These are phyloP conservation scores for Urostyla sp. DNA, from an alignment of 73 alveolate genomes.

Conservation along the genomic window DNA sequence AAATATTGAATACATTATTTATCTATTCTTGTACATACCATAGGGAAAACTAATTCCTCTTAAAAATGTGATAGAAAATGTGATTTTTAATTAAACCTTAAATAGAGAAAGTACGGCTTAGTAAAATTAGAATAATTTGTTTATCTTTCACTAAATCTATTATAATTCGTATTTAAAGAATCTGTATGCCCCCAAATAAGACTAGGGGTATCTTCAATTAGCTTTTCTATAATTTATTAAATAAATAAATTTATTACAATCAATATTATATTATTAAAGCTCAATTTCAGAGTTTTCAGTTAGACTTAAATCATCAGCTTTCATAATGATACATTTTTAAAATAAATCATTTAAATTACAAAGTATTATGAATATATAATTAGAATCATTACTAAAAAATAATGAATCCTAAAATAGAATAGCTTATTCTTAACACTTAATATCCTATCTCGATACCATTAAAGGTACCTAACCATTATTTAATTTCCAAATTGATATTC, in stretches of 20 bases:
- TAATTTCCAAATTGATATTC: slow-evolving; percentile 13
- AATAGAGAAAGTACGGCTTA: neutral
- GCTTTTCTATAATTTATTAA: neutral
- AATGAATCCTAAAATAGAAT: neutral
- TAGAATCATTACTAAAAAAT: slow-evolving; percentile 23
- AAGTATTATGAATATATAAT: slow-evolving; percentile 8
- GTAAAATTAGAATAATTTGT: slow-evolving; percentile 1
- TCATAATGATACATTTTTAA: neutral
- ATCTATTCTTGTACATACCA: too few relatives aligned
- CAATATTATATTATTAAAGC: neutral
- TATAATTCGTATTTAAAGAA: slow-evolving; percentile 12
- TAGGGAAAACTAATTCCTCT: too few relatives aligned
- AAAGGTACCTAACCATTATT: slow-evolving; percentile 29
- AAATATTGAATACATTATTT: too few relatives aligned
- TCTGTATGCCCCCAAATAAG: slow-evolving; percentile 43
- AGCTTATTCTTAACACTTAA: neutral
- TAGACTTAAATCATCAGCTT: neutral
- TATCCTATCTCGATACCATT: slow-evolving; percentile 11
- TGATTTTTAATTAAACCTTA: neutral
- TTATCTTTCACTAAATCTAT: neutral
- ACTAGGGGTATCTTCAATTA: slow-evolving; percentile 9
- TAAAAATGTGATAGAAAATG: neutral
- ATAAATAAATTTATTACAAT: neutral
- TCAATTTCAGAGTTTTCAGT: slow-evolving; percentile 36
- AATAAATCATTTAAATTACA: neutral